Base-by-base conservation (phyloP, 2,329 filamentous ascomycete species). In the Hypoxylon sp. region DNA sequence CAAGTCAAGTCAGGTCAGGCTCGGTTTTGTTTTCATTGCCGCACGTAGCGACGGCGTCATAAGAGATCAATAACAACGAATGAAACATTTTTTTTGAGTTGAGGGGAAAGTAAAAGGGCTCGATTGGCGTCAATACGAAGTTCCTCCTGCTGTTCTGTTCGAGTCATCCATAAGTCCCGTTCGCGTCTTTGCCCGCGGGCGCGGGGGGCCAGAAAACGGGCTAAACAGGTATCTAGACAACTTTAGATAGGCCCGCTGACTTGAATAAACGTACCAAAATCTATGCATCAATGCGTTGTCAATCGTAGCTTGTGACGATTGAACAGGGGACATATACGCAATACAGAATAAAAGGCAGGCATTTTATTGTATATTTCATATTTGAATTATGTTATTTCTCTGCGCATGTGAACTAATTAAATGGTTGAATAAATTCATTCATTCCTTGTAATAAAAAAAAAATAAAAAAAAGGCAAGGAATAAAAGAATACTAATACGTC, bases 251-350 rank as follows among this genome's bases (percentile, higher is more conserved):
- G 47, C 51, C 55, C 47, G 51, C 51, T 58, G 51, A 58, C 55
- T 55, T 54, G 55, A 54, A 48, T 43, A 36, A 35, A 26, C 36
- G 41, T 47, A 41, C 46, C 54, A 41, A 44, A 41, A 43, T 46
- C 23, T 51, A 57, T 57, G 54, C 54, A 57, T 53, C 49, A 54
- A 57, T 58, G 55, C 55, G 51, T 52, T 58, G 55, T 58, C 55
- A 58, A 58, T 27, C 23, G 42, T 51, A 52, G 51, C 55, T 51
- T 51, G 55, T 58, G 55, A 58, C 51, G 48, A 52, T 23, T 49
- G 9, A 52, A 25, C 51, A 55, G 47, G 51, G 49, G 40, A 46
- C 15, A 38, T 25, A 15, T 19, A 43, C 45, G 25, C 40, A 46
- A 49, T 38, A 5, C 4, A 34, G 21, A 25, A 25, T 25, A 25